These are phyloP conservation scores for Golubevia sp. DNA, from an alignment of 1,284 basidiomycete genomes.

Conservation along the genomic window DNA sequence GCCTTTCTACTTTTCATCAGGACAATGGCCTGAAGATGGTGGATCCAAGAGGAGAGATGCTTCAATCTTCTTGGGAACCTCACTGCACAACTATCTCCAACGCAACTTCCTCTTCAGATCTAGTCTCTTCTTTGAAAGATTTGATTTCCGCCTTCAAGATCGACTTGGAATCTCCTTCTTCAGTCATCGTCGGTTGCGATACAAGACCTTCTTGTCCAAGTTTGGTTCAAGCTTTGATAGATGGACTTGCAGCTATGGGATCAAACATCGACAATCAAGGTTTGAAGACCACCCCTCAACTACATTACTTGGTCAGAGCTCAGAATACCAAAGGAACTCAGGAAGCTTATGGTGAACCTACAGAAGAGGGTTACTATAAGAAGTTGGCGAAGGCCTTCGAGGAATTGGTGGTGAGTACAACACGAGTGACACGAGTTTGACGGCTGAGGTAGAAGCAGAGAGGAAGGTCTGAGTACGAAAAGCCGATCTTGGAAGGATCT, in stretches of 20 bases:
- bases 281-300: constrained; percentile 88
- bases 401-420: constrained; percentile 74
- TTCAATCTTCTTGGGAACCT: constrained; percentile 90
- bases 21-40: constrained; percentile 99
- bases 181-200: constrained; percentile 88
- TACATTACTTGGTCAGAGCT: constrained; percentile 91
- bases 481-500: too few species aligned
- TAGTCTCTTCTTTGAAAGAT: constrained; percentile 72
- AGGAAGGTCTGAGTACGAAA: too few species aligned
- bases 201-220: constrained; percentile 86
- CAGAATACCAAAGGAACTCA: constrained; percentile 79
- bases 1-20: constrained; percentile 63
- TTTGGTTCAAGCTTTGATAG: constrained; percentile 80
- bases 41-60: constrained; percentile 98
- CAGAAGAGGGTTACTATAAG: constrained; percentile 81
- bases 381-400: constrained; percentile 87
- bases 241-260: constrained; percentile 76
- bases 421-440: too few species aligned
- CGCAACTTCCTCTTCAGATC: constrained; percentile 73
- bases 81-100: constrained; percentile 91
- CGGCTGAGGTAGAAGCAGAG: too few species aligned
- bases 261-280: constrained; percentile 66
- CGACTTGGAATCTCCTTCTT: constrained; percentile 76
- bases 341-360: constrained; percentile 78
- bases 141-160: constrained; percentile 76